A percentile compares a stretch with the other conserved stretches of the same genome.
Conservation (phyloP, 2,329 filamentous ascomycete species). For the Pyrenochaeta sp. region DNA sequence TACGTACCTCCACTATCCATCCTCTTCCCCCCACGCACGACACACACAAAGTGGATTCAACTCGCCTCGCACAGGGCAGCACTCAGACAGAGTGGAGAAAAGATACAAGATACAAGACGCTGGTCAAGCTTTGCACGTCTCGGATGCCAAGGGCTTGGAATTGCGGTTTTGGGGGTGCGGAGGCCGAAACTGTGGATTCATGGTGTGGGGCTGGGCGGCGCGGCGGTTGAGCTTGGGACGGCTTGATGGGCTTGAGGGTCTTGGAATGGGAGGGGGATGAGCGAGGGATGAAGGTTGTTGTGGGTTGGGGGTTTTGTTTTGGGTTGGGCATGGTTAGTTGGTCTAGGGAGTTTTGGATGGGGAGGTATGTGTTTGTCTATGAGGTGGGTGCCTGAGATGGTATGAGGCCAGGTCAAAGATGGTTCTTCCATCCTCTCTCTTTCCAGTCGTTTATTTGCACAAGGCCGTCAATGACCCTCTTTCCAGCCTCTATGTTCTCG, state of each 20-base stretch:
- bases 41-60: too few species aligned
- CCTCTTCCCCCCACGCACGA: too few species aligned
- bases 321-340: background rate
- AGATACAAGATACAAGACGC: too few species aligned
- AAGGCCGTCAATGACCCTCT: constrained; percentile 33
- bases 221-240: background rate
- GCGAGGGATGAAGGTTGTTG: background rate
- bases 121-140: constrained; percentile 31
- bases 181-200: constrained; percentile 2
- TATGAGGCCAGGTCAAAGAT: too few species aligned
- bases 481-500: constrained; percentile 24
- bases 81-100: background rate
- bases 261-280: too few species aligned
- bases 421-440: constrained; percentile 34
- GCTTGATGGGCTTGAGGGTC: too few species aligned
- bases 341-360: too few species aligned
- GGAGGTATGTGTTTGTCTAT: too few species aligned
- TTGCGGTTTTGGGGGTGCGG: constrained; percentile 1
- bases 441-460: constrained; percentile 34
- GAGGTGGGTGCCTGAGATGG: too few species aligned
- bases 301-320: background rate
- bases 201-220: constrained; percentile 2
- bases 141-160: constrained; percentile 24
- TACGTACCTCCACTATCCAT: too few species aligned
- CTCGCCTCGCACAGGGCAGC: too few species aligned